Base-by-base conservation (phyloP, 1,284 basidiomycete genomes). In the Cutaneotrichosporon curvatum region DNA sequence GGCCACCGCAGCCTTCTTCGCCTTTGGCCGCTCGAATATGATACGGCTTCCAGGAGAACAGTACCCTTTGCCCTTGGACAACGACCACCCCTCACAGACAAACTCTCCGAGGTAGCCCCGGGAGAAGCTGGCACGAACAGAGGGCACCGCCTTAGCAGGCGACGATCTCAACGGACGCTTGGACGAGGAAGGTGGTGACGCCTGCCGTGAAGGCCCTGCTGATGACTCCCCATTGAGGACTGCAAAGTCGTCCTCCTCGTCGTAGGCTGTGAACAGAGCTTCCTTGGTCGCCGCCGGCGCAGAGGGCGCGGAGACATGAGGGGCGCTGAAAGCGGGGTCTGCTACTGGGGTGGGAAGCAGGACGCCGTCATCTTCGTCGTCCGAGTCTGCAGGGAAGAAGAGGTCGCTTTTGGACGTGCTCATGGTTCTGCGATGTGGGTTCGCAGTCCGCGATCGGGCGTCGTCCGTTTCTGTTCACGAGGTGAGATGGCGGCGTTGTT, bases 31-130 rank as follows among this genome's bases (percentile, higher is more conserved):
- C 39, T 69, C 67, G 18, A 73, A 63, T 18, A 65, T 45, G 40
- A 73, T 56, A 40, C 60, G 66, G 21, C 56, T 58, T 1, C 72
- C 72, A 0, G 63, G 61, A 1, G 63, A 55, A 47, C 68, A 71
- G 46, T 73, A 73, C 0, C 71, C 71, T 48, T 68, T 67, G 1
- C 71, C 70, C 38, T 72, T 72, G 20, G 65, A 68, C 34, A 73
- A 43, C n/a, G 63, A 65, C 67, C 68, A 70, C 8, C 70, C 71
- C 40, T 70, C 65, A 45, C 70, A 70, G 10, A 71, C 67, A 42
- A 70, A 69, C 49, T 72, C 68, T 19, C 71, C 71, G 23, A 73
- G 60, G 47, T 70, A 72, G 5, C 69, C 69, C 14, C 56, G 50
- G 12, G 28, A 40, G 37, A 70, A 70, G 9, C 47, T 52, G 0